Base-by-base conservation (phyloP, 257 asterid genomes). In the Osmanthus fragrans region DNA sequence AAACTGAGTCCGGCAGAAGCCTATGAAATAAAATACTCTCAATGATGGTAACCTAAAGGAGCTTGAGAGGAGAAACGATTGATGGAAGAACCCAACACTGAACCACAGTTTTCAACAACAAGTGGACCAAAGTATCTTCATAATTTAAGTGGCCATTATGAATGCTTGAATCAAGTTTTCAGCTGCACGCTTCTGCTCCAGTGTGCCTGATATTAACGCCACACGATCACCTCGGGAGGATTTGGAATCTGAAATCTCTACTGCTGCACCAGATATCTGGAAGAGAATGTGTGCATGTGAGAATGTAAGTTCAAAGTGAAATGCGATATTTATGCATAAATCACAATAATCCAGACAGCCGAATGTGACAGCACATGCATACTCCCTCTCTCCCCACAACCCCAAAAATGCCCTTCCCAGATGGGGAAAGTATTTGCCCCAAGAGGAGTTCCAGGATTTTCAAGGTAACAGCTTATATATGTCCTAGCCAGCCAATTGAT, bases 91-190 rank as follows among this genome's bases (percentile, higher is more conserved):
- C 84, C 82, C 60, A 39, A 63, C 63, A 36, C 63, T n/a, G 79
- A 73, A 78, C 81, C 51, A 74, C 78, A 36, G 68, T 60, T 23
- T 78, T 80, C 77, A 54, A 82, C 86, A 83, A 83, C 83, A 78
- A 34, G 72, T 10, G 78, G 71, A 77, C 63, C 32, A 81, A 67
- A 73, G 39, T 42, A 73, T 77, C 84, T 78, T 74, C 87, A 79
- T 71, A 68, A 73, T 74, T 81, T 87, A 94, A 65, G 97, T 90
- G 81, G 97, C 83, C 97, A 94, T 90, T 78, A 94, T 94, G 85
- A 94, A 94, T 75, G 97, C 97, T 88, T 88, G 97, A 81, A 94
- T 89, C 92, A 94, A 82, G 89, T 91, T 94, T 88, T 94, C 97
- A 77, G 98, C 98, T 70, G 97, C 81, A 54, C 92, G 96, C 88